phyloP scores from a whole-genome alignment of 805 yeast species.

The Spathaspora sp. region DNA sequence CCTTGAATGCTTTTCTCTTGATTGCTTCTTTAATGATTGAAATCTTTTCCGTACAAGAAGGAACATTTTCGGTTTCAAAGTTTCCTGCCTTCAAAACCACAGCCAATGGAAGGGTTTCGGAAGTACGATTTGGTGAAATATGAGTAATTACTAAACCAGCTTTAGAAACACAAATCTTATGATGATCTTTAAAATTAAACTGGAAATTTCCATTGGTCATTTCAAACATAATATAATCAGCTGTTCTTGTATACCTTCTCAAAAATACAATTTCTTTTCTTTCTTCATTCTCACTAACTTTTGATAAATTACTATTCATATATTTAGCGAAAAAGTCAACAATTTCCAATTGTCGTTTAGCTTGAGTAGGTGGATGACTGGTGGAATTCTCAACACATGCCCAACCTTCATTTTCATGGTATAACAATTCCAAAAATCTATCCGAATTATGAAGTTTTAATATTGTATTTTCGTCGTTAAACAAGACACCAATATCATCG shows the following conservation, averaged over 20 bases:
- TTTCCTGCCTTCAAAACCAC: conserved; percentile 40
- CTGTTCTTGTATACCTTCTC: conserved; percentile 77
- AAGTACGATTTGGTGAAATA: conserved; percentile 71
- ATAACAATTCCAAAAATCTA: conserved; percentile 59
- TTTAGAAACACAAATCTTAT: conserved; percentile 76
- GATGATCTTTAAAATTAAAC: conserved; percentile 94
- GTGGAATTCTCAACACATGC: conserved; percentile 42
- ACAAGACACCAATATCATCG: conserved; percentile 85
- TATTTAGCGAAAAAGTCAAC: conserved; percentile 86
- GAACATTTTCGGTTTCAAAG: conserved; percentile 37
- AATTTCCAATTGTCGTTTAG: conserved; percentile 74
- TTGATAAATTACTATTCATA: conserved; percentile 86
- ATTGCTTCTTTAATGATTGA: conserved; percentile 62
- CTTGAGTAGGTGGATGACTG: conserved; percentile 41
- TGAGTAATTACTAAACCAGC: conserved; percentile 76
- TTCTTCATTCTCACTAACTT: conserved; percentile 64
- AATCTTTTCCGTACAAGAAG: conserved; percentile 40
- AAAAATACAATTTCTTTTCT: conserved; percentile 69
- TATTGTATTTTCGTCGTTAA: conserved; percentile 81
- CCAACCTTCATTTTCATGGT: conserved; percentile 44
- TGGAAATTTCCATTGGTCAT: conserved; percentile 90
- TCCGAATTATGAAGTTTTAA: conserved; percentile 64
- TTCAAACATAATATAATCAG: conserved; percentile 85
- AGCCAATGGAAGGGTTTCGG: conserved; percentile 60
- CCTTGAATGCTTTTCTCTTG: conserved; percentile 28